Evolutionary conservation across 2,329 filamentous ascomycete genomes (phyloP), one percentile per base, ranked within the genome.

Genomic region (Talaromyces piceae): DNA sequence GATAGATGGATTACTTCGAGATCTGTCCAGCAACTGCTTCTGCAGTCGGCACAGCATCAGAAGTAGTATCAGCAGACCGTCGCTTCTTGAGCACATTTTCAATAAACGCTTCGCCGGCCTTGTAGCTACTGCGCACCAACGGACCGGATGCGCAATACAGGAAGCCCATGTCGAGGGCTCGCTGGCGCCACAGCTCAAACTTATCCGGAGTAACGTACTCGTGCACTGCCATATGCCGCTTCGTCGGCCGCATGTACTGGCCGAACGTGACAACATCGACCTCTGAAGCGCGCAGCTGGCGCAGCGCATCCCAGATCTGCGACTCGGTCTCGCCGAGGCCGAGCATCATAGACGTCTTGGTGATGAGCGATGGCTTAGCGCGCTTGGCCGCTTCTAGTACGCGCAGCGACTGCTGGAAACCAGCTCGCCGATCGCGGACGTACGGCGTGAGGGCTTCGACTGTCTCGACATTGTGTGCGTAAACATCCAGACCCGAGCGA

Each of bases 201-300:
- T 85, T 83, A 55, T 87, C 88, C 1, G 93, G 93, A 0, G 90
- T 91, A 44, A 98, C 81, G 67, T 98, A 98, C 68, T 91, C 89
- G 64, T 95, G 87, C 27, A 98, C 93, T 69, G 95, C 86, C 82
- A 98, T 91, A 69, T 98, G 93, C 41, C 91, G 82, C 77, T 97
- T 98, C 4, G 93, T 98, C 1, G 93, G 93, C 9, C 91, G 88
- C 93, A 98, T 98, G 76, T 98, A 98, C 75, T 98, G 93, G n/a
- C 93, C 93, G 60, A 98, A 98, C 0, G 93, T 98, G 52, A 98
- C 90, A 11, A 98, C 89, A 61, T 98, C 93, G 43, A 96, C 91
- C 54, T 87, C 76, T 52, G 83, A 80, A 58, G 84, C 84, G 52
- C 93, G 81, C 11, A 98, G 79, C 67, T 94, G 88, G 67, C 77